Evolutionary conservation across 768 basidiomycete species (phyloP), one percentile per base, ranked within the genome.

Genomic region (Naganishia randhawae): DNA sequence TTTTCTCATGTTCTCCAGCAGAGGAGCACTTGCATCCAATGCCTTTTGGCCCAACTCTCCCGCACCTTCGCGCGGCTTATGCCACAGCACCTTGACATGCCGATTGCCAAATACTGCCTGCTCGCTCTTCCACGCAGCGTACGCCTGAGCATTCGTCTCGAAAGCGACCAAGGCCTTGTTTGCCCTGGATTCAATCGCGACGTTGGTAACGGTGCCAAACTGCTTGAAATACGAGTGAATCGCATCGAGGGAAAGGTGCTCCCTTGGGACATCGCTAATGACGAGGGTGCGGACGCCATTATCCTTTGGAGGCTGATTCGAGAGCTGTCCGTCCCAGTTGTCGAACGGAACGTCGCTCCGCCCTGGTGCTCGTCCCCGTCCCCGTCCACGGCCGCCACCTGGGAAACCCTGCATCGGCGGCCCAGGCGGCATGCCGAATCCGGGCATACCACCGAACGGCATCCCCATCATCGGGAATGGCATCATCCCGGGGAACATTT

Each of bases 71-170:
- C 93, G 86, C 8, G 92, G 92, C 67, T 89, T 84, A 80, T 95
- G 92, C 92, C 94, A 96, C 74, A 95, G 91, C 37, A 96, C 84
- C 80, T 94, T 95, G 72, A 96, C 93, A 78, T 96, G 96, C 57
- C 94, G 86, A 73, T 93, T 94, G 13, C 86, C 87, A 75, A 96
- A 96, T 16, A 96, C 89, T n/a, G 93, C 92, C 71, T 95, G 92
- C 79, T 94, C 90, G 29, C 87, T 87, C 78, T 90, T 91, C 90
- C 93, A 92, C 0, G 94, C 94, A 14, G 86, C 85, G 74, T 89
- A 86, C 0, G 94, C 94, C 74, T 93, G 89, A 25, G 85, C 85
- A 76, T 93, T 91, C 10, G 83, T 85, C 37, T 86, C 84, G 80
- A 96, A 97, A 71, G 89, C 92, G 71, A 97, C 89, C 55, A 97